Evolutionary conservation across 306 rosid genomes (phyloP).

Genomic region (Inga oerstediana): DNA sequence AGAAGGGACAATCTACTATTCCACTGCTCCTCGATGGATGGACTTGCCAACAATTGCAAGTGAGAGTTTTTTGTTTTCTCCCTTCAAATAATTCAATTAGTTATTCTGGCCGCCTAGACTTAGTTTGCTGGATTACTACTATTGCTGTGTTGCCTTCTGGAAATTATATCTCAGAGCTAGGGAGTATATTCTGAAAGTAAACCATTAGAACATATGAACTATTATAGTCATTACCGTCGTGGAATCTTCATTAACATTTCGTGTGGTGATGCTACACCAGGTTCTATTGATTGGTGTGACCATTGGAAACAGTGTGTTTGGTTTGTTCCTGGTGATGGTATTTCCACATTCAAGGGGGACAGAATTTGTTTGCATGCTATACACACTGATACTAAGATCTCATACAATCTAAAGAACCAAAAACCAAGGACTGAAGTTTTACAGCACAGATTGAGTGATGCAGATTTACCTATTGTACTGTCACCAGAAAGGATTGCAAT

Average conservation of each 20-base stretch:
- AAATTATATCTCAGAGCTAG: slow-evolving; percentile 14
- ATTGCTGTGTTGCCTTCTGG: slow-evolving; percentile 22
- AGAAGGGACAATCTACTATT: slow-evolving; percentile 81
- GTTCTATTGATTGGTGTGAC: slow-evolving; percentile 83
- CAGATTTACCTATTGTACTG: slow-evolving; percentile 56
- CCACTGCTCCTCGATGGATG: slow-evolving; percentile 92
- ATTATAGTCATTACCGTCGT: not conserved
- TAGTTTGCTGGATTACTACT: slow-evolving; percentile 3
- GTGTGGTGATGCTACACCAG: slow-evolving; percentile 46
- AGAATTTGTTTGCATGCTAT: slow-evolving; percentile 58
- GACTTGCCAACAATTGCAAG: slow-evolving; percentile 44
- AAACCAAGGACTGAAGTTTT: slow-evolving; percentile 43
- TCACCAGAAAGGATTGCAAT: slow-evolving; percentile 82
- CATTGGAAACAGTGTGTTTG: slow-evolving; percentile 99
- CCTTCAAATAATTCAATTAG: slow-evolving; percentile 23
- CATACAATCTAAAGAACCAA: slow-evolving; percentile 53
- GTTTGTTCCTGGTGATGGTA: slow-evolving; percentile 84
- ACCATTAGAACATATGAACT: slow-evolving; percentile 14
- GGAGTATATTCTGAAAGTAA: not conserved
- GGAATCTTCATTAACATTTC: slow-evolving; percentile 26
- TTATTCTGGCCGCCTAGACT: not conserved
- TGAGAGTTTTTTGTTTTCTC: slow-evolving; percentile 35
- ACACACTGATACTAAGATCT: slow-evolving; percentile 69
- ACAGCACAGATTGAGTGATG: slow-evolving; percentile 38
- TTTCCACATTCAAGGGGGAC: slow-evolving; percentile 57